Percentiles rank a stretch among this genome's conserved stretches.
These are phyloP conservation scores for Rhodotorula toruloides DNA, from an alignment of 768 basidiomycete species.

Conservation along the genomic window DNA sequence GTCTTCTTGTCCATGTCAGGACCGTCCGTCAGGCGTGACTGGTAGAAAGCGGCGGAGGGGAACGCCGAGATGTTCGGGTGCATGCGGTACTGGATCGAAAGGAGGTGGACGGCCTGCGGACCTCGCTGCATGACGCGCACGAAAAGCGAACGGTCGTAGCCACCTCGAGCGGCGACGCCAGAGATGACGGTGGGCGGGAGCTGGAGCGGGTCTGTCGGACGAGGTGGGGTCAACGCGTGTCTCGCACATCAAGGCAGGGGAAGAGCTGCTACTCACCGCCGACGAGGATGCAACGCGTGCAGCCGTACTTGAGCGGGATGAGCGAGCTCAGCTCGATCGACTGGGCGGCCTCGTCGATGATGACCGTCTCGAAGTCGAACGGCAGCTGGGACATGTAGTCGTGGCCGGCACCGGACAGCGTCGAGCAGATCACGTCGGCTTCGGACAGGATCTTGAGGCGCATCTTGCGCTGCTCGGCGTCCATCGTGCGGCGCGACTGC, in stretches of 20 bases:
- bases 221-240: neutral
- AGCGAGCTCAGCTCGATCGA: conserved; percentile 89
- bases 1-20: conserved; percentile 83
- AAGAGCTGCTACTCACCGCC: conserved; percentile 56
- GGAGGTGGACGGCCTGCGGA: conserved; percentile 78
- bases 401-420: conserved; percentile 87
- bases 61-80: conserved; percentile 88
- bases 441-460: conserved; percentile 71
- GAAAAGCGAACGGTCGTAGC: conserved; percentile 81
- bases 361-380: conserved; percentile 86
- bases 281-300: conserved; percentile 80
- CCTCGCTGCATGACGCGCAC: conserved; percentile 72
- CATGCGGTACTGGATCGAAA: conserved; percentile 99
- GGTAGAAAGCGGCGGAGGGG: conserved; percentile 83
- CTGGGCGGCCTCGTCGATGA: conserved; percentile 98
- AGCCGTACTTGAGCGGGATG: conserved; percentile 86
- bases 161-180: conserved; percentile 57
- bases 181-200: conserved; percentile 88
- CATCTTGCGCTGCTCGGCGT: conserved; percentile 69
- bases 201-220: conserved; percentile 57
- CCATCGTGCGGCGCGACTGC: conserved; percentile 71
- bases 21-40: conserved; percentile 72
- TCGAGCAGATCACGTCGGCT: conserved; percentile 90
- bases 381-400: conserved; percentile 63
- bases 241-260: neutral